A percentile compares a stretch with the other conserved stretches of the same genome.
Conservation (phyloP, 2,329 filamentous ascomycete species). For the Lachnellula occidentalis region DNA sequence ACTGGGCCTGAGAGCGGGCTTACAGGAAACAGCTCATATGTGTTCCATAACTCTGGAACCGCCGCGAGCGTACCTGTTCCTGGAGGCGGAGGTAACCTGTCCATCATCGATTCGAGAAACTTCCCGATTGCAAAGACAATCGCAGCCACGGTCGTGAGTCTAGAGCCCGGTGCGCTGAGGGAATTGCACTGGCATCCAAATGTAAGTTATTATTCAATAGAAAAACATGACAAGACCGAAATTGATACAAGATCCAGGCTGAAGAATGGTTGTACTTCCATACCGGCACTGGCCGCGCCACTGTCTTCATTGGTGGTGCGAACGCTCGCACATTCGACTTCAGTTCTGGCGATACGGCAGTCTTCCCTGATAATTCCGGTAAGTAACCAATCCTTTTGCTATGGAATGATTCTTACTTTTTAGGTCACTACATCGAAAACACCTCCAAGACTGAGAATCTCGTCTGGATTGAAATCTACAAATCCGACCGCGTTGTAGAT, state of each 20-base stretch:
- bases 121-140: constrained; percentile 63
- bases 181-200: constrained; percentile 69
- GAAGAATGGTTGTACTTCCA: constrained; percentile 71
- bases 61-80: constrained; percentile 38
- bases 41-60: constrained; percentile 51
- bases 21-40: constrained; percentile 54
- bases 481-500: constrained; percentile 60
- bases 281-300: constrained; percentile 54
- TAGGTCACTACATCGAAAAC: constrained; percentile 66
- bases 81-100: constrained; percentile 55
- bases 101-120: constrained; percentile 61
- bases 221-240: not conserved
- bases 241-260: constrained; percentile 37
- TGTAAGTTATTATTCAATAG: constrained; percentile 34
- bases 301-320: constrained; percentile 57
- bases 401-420: not conserved
- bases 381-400: constrained; percentile 30
- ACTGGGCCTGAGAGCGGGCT: constrained; percentile 43
- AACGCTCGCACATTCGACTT: constrained; percentile 64
- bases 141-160: constrained; percentile 56
- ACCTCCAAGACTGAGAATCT: constrained; percentile 57
- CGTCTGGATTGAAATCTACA: constrained; percentile 65
- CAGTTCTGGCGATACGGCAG: constrained; percentile 59
- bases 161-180: constrained; percentile 57
- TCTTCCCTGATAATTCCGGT: constrained; percentile 58